Conservation (phyloP, 225 moss, liverwort and hornwort species). For the Polytrichum commune region DNA sequence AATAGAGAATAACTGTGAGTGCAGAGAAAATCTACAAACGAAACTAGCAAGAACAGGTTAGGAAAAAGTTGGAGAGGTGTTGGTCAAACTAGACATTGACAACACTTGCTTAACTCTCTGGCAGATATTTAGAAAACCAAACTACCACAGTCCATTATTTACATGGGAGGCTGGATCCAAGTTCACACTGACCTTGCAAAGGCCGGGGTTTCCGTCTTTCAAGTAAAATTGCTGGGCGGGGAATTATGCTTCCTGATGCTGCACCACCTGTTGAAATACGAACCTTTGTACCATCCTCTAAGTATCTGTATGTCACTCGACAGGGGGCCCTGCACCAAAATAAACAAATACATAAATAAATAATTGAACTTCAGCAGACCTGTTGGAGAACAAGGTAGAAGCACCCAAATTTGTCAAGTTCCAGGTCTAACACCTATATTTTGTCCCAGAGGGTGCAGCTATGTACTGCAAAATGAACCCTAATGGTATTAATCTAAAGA, state of each 20-base stretch:
- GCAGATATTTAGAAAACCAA: neutral
- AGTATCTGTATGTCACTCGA: slow-evolving; percentile 79
- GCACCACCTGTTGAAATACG: slow-evolving; percentile 85
- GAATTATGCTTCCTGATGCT: slow-evolving; percentile 85
- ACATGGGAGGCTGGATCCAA: neutral
- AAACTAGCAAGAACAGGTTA: no score
- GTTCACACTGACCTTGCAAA: slow-evolving; percentile 28
- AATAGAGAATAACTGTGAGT: no score
- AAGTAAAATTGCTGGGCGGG: slow-evolving; percentile 78
- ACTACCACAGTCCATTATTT: neutral
- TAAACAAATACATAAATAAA: neutral
- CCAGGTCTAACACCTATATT: no score
- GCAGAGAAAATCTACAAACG: no score
- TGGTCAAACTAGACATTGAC: no score
- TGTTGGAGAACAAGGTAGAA: no score
- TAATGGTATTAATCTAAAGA: no score
- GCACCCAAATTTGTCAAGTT: no score
- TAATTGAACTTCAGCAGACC: neutral
- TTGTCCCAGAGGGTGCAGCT: no score
- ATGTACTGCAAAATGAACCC: no score
- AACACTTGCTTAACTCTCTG: neutral
- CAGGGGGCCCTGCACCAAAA: slow-evolving; percentile 60
- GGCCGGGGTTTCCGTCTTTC: slow-evolving; percentile 76
- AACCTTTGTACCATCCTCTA: slow-evolving; percentile 95
- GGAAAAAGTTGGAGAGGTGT: no score